Conservation (phyloP, 225 moss, liverwort and hornwort genomes). For the Marchantia paleacea region DNA sequence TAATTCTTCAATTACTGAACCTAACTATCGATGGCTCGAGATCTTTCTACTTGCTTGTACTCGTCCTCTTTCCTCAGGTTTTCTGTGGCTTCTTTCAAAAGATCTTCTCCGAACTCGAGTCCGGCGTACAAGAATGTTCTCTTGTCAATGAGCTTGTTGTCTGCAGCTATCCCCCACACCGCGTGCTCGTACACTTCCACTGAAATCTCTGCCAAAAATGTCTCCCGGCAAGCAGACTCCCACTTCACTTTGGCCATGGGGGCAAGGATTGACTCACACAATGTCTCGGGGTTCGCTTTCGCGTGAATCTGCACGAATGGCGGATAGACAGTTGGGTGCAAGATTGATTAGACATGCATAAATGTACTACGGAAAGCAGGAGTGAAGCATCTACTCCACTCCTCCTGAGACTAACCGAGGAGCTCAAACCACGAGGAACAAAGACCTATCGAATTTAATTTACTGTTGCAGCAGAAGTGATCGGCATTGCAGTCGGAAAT, state of each 20-base stretch:
- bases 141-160: slow-evolving; percentile 45
- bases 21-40: slow-evolving; percentile 21
- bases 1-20: too few relatives aligned
- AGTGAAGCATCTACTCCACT: too few relatives aligned
- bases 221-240: slow-evolving; percentile 79
- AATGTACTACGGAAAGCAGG: too few relatives aligned
- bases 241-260: slow-evolving; percentile 67
- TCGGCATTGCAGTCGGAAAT: neutral
- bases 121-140: slow-evolving; percentile 48
- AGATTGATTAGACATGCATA: too few relatives aligned
- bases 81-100: slow-evolving; percentile 38
- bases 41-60: slow-evolving; percentile 26
- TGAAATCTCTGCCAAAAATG: slow-evolving; percentile 60
- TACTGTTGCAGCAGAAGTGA: too few relatives aligned
- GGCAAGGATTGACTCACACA: slow-evolving; percentile 60
- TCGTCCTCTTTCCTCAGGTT: slow-evolving; percentile 7
- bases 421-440: too few relatives aligned
- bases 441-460: neutral
- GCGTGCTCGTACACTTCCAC: slow-evolving; percentile 65
- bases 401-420: too few relatives aligned
- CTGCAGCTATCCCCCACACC: slow-evolving; percentile 65
- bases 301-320: slow-evolving; percentile 43
- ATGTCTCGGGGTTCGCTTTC: slow-evolving; percentile 47
- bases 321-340: neutral
- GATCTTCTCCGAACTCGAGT: slow-evolving; percentile 83